phyloP scores from a whole-genome alignment of 345 rosid genomes.

The thale cress (Arabidopsis thaliana) region DNA sequence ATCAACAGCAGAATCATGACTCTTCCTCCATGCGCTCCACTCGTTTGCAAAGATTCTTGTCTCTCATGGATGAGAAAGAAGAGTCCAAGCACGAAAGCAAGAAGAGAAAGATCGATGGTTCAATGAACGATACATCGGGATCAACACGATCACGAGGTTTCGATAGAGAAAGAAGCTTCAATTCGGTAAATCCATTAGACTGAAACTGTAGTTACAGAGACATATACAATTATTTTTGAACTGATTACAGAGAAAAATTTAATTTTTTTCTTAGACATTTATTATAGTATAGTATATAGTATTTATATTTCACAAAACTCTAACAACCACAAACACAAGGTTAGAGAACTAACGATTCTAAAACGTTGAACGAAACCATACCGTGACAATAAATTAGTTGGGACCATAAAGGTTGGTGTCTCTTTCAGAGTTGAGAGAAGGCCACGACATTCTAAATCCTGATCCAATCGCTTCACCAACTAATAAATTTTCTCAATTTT shows the following conservation, averaged over 20 bases:
- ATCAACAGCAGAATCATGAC: slow-evolving; percentile 14
- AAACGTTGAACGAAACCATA: slow-evolving; percentile 20
- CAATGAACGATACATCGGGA: slow-evolving; percentile 40
- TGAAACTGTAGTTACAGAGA: slow-evolving; percentile 23
- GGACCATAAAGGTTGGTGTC: slow-evolving; percentile 34
- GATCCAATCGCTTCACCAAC: slow-evolving; percentile 29
- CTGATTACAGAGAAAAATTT: neutral
- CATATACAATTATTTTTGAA: neutral
- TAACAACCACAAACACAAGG: neutral
- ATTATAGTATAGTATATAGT: neutral
- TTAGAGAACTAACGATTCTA: neutral
- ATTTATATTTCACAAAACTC: neutral
- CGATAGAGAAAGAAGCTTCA: slow-evolving; percentile 36
- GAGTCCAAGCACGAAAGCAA: slow-evolving; percentile 56
- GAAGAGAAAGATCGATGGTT: slow-evolving; percentile 60
- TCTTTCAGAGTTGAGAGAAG: slow-evolving; percentile 23
- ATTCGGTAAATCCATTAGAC: slow-evolving; percentile 37
- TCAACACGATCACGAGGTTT: slow-evolving; percentile 29
- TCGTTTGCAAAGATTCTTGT: slow-evolving; percentile 60
- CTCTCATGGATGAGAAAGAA: slow-evolving; percentile 81
- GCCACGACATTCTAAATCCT: slow-evolving; percentile 44
- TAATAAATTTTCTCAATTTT: neutral
- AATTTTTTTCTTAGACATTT: too few species aligned
- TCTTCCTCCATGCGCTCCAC: slow-evolving; percentile 47
- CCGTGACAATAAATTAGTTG: slow-evolving; percentile 30